Base-by-base conservation (phyloP, 148 eudicot genomes). In the Pharnaceum exiguum region DNA sequence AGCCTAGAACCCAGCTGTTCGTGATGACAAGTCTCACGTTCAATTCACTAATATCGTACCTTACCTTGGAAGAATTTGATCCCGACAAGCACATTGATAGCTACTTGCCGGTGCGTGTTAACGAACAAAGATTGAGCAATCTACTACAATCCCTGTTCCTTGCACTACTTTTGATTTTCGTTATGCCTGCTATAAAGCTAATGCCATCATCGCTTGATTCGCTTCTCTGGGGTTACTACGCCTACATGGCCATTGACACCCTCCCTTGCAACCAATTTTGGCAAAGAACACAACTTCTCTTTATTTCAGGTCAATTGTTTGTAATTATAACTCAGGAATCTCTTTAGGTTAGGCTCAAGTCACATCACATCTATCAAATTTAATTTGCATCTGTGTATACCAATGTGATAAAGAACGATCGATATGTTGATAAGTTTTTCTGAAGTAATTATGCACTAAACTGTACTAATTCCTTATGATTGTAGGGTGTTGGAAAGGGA, bases 171-270 rank as follows among this genome's bases (percentile, higher is more conserved):
- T 50, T 79, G n/a, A 66, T 85, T 23, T 71, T 60, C 23, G 82
- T 76, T 0, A 73, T 81, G 75, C 94, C 94, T n/a, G 70, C 68
- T 8, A 71, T 85, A 28, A 82, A 72, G 59, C 55, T 39, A 71
- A 77, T 82, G 21, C 93, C 93, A 19, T 79, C 93, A 5, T 79
- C 87, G 2, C n/a, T n/a, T n/a, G n/a, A n/a, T n/a, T n/a, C n/a
- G n/a, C 74, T 85, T 47, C 75, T 85, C 19, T 85, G 93, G 93
- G 93, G 88, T 18, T 85, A 82, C 32, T 77, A 82, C 52, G 83
- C 93, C 22, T 85, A 76, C 66, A 82, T 82, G 85, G 82, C 88
- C 57, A 71, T 85, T 43, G 85, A 82, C 5, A 82, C 81, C 27
- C 82, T 85, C 16, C 83, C 88, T 0, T 85, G 85, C 0, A 85